Evolutionary conservation across 108 stramenopile species (phyloP).

Genomic region (Epithemia pelagica): DNA sequence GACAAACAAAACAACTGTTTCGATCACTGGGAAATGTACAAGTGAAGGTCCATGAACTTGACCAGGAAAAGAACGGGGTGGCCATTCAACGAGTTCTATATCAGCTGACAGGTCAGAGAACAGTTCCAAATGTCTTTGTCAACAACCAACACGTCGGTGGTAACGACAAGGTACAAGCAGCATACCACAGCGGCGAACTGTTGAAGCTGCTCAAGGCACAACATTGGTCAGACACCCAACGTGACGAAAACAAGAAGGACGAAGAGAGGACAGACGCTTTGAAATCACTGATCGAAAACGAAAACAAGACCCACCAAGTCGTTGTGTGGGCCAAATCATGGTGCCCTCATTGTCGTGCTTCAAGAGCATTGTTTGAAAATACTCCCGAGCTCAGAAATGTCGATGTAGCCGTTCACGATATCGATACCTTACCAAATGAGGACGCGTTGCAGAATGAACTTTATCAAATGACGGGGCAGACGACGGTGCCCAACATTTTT

Average conservation of each 20-base stretch:
- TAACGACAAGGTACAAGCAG: too few relatives aligned
- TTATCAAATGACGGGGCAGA: slow-evolving; percentile 34
- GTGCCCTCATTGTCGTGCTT: slow-evolving; percentile 26
- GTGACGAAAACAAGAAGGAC: background rate
- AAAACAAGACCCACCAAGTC: slow-evolving; percentile 62
- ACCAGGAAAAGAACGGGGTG: too few relatives aligned
- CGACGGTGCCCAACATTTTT: slow-evolving; percentile 66
- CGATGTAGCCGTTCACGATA: slow-evolving; percentile 39
- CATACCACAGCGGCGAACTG: too few relatives aligned
- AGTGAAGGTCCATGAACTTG: too few relatives aligned
- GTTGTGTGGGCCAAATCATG: slow-evolving; percentile 54
- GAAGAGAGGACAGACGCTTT: background rate
- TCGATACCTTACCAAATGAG: slow-evolving; percentile 61
- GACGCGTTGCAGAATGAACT: slow-evolving; percentile 35
- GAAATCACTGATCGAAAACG: slow-evolving; percentile 42
- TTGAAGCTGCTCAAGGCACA: too few relatives aligned
- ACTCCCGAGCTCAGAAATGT: slow-evolving; percentile 33
- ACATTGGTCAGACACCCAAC: too few relatives aligned
- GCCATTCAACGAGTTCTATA: too few relatives aligned
- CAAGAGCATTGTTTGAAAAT: slow-evolving; percentile 34
- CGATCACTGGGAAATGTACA: too few relatives aligned
- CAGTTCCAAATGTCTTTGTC: too few relatives aligned
- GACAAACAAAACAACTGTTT: too few relatives aligned
- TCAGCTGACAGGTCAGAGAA: too few relatives aligned
- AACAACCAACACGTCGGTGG: too few relatives aligned